Conservation (phyloP, 208 protist species). For the Leishmania lainsoni region DNA sequence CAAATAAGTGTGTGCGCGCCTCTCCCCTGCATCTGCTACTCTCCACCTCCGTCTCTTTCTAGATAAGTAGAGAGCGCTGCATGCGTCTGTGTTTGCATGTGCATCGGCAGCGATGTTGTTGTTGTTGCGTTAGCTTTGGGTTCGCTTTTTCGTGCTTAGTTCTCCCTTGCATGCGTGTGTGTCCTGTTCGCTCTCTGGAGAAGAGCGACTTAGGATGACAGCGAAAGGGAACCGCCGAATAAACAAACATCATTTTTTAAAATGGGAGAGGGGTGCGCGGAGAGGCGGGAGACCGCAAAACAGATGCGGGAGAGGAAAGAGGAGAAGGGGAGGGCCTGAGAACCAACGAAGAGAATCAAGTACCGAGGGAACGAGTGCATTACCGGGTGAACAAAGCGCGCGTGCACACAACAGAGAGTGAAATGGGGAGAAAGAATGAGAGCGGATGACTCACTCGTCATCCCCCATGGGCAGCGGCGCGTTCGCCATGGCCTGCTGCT, state of each 20-base stretch:
- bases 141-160: neutral
- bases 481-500: constrained; percentile 84
- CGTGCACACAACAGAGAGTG: constrained; percentile 6
- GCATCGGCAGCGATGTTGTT: no score
- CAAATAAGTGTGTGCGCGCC: neutral
- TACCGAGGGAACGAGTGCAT: neutral
- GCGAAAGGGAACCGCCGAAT: neutral
- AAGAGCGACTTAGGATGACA: no score
- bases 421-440: constrained; percentile 43
- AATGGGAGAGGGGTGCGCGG: neutral
- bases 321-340: neutral
- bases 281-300: neutral
- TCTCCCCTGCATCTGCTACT: neutral
- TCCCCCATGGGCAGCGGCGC: constrained; percentile 95
- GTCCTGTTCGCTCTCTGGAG: neutral
- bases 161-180: neutral
- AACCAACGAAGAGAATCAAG: neutral
- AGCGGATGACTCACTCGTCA: constrained; percentile 91
- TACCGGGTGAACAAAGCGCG: neutral
- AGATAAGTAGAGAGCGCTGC: no score
- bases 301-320: neutral
- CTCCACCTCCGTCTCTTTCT: neutral
- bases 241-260: neutral
- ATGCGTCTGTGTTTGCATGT: no score
- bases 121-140: no score